A percentile compares a stretch with the other conserved stretches of the same genome.
Evolutionary conservation across 495 filamentous ascomycete species (phyloP).

Genomic region (Penicillium macrosclerotiorum): DNA sequence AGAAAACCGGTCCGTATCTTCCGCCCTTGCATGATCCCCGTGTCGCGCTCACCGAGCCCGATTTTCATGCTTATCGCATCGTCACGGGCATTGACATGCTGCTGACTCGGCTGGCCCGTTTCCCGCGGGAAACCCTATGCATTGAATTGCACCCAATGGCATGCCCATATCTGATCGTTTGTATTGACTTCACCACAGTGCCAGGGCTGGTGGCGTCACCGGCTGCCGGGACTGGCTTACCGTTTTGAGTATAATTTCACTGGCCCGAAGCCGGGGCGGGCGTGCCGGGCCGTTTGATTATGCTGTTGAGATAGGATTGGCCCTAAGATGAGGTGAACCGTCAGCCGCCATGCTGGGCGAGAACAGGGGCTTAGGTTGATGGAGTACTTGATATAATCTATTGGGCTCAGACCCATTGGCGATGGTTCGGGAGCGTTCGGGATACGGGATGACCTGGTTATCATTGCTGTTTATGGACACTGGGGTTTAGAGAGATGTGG

Average conservation of each 20-base stretch:
- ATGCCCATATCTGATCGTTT: too few species aligned
- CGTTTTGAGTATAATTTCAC: conserved; percentile 11
- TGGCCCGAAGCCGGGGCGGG: neutral
- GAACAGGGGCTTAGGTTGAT: neutral
- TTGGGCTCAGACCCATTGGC: too few species aligned
- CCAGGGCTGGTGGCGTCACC: too few species aligned
- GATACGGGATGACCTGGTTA: too few species aligned
- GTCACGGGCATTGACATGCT: neutral
- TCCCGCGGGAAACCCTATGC: conserved; percentile 27
- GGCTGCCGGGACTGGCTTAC: conserved; percentile 12
- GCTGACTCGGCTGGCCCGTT: neutral
- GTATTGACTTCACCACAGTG: too few species aligned
- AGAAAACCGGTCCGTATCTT: conserved; percentile 5
- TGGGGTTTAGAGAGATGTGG: too few species aligned
- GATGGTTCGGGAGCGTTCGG: too few species aligned
- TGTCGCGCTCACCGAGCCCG: neutral
- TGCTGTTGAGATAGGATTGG: neutral
- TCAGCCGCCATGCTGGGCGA: neutral
- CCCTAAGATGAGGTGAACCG: neutral
- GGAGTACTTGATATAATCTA: neutral
- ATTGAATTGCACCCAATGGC: too few species aligned
- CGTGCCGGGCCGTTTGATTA: neutral
- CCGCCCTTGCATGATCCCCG: neutral
- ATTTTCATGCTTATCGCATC: too few species aligned
- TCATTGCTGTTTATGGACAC: too few species aligned